phyloP scores from a whole-genome alignment of 2,329 filamentous ascomycete species.

The Alternaria incomplexa region DNA sequence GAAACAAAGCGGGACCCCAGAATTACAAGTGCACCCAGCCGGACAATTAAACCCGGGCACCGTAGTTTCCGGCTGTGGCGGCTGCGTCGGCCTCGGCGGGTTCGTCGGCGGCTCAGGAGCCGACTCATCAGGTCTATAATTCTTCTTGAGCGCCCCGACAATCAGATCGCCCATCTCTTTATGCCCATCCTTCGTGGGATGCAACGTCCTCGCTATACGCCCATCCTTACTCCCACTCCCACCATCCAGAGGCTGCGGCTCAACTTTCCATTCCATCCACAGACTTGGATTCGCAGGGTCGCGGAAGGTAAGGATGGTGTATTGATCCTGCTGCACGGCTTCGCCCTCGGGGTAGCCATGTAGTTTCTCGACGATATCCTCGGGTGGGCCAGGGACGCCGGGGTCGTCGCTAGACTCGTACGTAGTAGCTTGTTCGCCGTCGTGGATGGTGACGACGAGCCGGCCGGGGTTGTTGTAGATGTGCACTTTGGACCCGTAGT shows the following conservation, averaged over 20 bases:
- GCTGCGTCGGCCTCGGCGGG: no score
- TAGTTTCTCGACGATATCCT: not conserved
- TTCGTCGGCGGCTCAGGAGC: not conserved
- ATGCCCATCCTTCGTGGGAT: not conserved
- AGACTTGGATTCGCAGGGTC: not conserved
- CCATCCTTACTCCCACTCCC: not conserved
- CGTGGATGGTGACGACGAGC: not conserved
- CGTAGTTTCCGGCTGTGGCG: not conserved
- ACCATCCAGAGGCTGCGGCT: not conserved
- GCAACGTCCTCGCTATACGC: not conserved
- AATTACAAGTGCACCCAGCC: not conserved
- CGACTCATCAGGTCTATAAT: not conserved
- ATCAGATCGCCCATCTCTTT: not conserved
- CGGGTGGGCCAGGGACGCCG: not conserved
- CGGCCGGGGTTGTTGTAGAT: not conserved
- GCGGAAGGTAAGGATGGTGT: not conserved
- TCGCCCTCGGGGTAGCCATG: not conserved
- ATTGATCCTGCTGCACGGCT: not conserved
- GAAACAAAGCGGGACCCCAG: not conserved
- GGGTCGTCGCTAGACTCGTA: not conserved
- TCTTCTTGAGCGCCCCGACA: not conserved
- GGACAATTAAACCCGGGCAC: not conserved
- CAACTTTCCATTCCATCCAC: not conserved
- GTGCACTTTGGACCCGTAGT: not conserved
- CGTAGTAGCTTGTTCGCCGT: not conserved